phyloP scores from a whole-genome alignment of 2,329 filamentous ascomycete genomes.

The Xylariaceae sp. region DNA sequence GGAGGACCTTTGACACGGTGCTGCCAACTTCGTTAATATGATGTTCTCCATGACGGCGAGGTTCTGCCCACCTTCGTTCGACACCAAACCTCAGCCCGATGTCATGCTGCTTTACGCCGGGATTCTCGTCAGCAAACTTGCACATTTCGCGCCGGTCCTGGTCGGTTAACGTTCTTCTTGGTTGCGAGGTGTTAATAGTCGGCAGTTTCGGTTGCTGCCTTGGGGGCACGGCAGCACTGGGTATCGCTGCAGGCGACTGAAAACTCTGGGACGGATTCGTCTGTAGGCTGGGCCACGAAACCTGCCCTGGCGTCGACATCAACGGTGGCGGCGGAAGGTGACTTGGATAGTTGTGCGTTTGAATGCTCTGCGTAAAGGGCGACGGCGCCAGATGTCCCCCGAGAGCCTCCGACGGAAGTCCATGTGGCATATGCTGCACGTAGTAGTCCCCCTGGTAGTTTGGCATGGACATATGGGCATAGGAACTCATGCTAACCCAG shows the following conservation, averaged over 20 bases:
- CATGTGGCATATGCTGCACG: slow-evolving; percentile 43
- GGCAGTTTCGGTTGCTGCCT: slow-evolving; percentile 50
- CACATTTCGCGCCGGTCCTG: slow-evolving; percentile 91
- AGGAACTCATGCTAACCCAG: slow-evolving; percentile 57
- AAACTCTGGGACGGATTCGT: slow-evolving; percentile 63
- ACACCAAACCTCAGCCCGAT: slow-evolving; percentile 95
- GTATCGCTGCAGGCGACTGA: slow-evolving; percentile 55
- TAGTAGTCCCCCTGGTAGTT: slow-evolving; percentile 65
- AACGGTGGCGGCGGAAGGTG: slow-evolving; percentile 64
- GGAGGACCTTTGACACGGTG: slow-evolving; percentile 96
- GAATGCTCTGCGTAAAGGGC: slow-evolving; percentile 55
- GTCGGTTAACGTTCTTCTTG: slow-evolving; percentile 84
- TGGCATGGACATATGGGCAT: slow-evolving; percentile 65
- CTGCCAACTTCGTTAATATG: slow-evolving; percentile 47
- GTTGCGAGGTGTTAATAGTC: slow-evolving; percentile 56
- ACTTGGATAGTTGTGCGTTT: slow-evolving; percentile 40
- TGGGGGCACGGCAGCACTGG: slow-evolving; percentile 50
- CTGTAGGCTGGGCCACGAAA: slow-evolving; percentile 73
- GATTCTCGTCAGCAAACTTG: slow-evolving; percentile 85
- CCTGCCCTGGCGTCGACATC: slow-evolving; percentile 58
- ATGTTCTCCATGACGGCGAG: slow-evolving; percentile 10
- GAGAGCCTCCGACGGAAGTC: slow-evolving; percentile 48
- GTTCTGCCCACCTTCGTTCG: slow-evolving; percentile 75
- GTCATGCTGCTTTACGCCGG: slow-evolving; percentile 87
- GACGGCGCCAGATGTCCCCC: slow-evolving; percentile 52